Evolutionary conservation across 2,329 filamentous ascomycete genomes (phyloP).

Genomic region (Scolecobasidium constrictum): DNA sequence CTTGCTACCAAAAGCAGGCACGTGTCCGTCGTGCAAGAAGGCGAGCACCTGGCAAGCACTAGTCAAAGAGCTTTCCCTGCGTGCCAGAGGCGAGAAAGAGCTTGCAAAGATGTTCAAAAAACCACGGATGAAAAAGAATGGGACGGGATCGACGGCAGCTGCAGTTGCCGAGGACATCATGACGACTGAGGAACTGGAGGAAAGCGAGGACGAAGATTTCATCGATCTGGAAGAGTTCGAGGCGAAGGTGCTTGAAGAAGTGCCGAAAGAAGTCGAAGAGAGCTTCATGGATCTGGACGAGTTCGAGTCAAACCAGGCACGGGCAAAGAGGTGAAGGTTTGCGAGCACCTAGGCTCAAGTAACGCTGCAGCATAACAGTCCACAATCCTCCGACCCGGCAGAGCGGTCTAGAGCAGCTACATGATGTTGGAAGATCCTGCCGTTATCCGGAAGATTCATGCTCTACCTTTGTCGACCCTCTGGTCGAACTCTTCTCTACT

Average conservation of each 20-base stretch:
- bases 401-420: no score
- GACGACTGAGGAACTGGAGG: slow-evolving; percentile 16
- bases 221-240: not conserved
- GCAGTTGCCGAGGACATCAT: slow-evolving; percentile 9
- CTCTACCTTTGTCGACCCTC: no score
- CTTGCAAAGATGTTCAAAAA: slow-evolving; percentile 57
- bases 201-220: slow-evolving; percentile 7
- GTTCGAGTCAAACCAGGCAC: no score
- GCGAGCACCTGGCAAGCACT: slow-evolving; percentile 62
- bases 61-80: slow-evolving; percentile 71
- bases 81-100: slow-evolving; percentile 59
- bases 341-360: no score
- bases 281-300: no score
- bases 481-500: no score
- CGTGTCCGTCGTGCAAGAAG: slow-evolving; percentile 59
- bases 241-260: slow-evolving; percentile 1
- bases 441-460: no score
- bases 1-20: slow-evolving; percentile 57
- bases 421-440: no score
- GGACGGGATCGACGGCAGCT: slow-evolving; percentile 15
- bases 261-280: not conserved
- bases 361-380: no score
- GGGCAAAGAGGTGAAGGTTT: no score
- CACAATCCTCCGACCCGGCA: no score
- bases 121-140: slow-evolving; percentile 25